These are phyloP conservation scores for Sanghuangporus baumii DNA, from an alignment of 1,284 basidiomycete species.

Conservation along the genomic window DNA sequence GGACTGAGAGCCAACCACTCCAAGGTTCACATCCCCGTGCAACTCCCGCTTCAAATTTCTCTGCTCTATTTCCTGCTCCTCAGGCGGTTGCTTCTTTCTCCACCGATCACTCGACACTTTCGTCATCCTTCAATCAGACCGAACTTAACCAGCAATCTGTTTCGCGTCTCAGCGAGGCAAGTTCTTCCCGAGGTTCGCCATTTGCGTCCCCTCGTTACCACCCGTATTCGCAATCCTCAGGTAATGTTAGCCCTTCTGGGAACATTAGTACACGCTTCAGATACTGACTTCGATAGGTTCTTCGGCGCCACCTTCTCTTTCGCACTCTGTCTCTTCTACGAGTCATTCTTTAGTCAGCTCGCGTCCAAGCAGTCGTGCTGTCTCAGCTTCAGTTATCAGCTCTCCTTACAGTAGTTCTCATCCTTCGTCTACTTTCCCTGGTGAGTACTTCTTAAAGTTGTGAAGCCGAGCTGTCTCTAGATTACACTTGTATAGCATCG, in stretches of 20 bases:
- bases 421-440: not conserved
- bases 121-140: not conserved
- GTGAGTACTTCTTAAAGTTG: not conserved
- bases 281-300: constrained; percentile 7
- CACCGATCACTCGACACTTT: not conserved
- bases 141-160: not conserved
- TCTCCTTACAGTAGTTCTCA: not conserved
- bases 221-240: constrained; percentile 1
- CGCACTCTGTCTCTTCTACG: constrained; percentile 1
- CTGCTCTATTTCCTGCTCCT: constrained; percentile 16
- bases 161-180: constrained; percentile 1
- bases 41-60: constrained; percentile 13
- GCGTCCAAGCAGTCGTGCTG: constrained; percentile 8
- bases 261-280: not conserved
- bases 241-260: not conserved
- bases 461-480: not conserved
- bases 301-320: constrained; percentile 11
- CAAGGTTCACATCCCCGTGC: not conserved
- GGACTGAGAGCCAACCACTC: not conserved
- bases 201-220: constrained; percentile 3
- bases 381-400: constrained; percentile 3
- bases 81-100: constrained; percentile 8
- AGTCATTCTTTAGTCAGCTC: constrained; percentile 5
- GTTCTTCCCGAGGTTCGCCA: constrained; percentile 1
- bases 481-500: not conserved